Conservation (phyloP, 1,139 yeast genomes). For the Suhomyces atakaporum region DNA sequence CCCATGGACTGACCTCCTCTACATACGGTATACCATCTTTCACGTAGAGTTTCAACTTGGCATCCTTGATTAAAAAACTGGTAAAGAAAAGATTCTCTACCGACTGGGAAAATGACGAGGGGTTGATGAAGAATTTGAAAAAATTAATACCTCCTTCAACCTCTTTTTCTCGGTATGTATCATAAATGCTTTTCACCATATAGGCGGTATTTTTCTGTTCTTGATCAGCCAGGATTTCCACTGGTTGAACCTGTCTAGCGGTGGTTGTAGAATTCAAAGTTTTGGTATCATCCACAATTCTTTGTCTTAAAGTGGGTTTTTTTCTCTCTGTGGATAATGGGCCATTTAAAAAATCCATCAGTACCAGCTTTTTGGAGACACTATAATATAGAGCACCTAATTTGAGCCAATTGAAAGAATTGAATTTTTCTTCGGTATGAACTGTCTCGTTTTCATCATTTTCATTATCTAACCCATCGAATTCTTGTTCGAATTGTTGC, state of each 20-base stretch:
- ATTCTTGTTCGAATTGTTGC: constrained; percentile 15
- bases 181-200: constrained; percentile 55
- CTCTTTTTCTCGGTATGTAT: constrained; percentile 33
- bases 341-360: constrained; percentile 67
- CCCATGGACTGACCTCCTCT: constrained; percentile 19
- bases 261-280: constrained; percentile 41
- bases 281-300: constrained; percentile 48
- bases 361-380: constrained; percentile 49
- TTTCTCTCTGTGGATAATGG: constrained; percentile 68
- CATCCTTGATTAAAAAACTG: constrained; percentile 78
- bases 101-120: constrained; percentile 72
- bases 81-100: constrained; percentile 83
- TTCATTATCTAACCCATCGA: constrained; percentile 11
- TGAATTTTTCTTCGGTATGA: constrained; percentile 30
- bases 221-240: constrained; percentile 46
- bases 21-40: constrained; percentile 46
- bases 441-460: constrained; percentile 14
- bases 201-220: constrained; percentile 60
- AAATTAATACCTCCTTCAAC: constrained; percentile 51
- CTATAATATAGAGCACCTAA: constrained; percentile 58
- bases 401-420: constrained; percentile 56
- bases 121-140: constrained; percentile 70
- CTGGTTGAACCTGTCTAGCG: constrained; percentile 55
- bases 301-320: constrained; percentile 34
- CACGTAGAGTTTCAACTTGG: constrained; percentile 54